Evolutionary conservation across 495 filamentous ascomycete species (phyloP).

Genomic region (Glonium stellatum): DNA sequence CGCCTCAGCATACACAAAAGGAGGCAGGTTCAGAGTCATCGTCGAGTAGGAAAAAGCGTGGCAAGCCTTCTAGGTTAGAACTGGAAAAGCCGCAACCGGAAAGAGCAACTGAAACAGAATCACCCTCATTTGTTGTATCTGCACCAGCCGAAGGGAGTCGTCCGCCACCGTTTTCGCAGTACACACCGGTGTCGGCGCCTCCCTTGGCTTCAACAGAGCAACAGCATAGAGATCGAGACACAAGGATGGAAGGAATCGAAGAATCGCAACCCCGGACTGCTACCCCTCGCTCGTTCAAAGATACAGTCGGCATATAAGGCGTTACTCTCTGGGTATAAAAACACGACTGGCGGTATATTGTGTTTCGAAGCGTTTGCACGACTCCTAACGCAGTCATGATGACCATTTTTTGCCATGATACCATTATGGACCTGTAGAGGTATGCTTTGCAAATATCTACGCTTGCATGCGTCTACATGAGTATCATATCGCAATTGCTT

Average conservation of each 20-base stretch:
- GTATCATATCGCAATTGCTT: constrained; percentile 4
- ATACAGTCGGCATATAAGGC: constrained; percentile 31
- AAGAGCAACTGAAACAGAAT: constrained; percentile 16
- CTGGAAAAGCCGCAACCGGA: constrained; percentile 13
- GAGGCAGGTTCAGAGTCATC: constrained; percentile 23
- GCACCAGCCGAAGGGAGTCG: constrained; percentile 10
- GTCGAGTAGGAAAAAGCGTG: constrained; percentile 24
- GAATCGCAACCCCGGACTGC: constrained; percentile 25
- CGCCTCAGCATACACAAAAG: constrained; percentile 8
- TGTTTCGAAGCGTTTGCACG: constrained; percentile 30
- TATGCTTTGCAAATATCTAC: constrained; percentile 5
- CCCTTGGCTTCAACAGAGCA: constrained; percentile 20
- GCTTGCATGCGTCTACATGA: constrained; percentile 5
- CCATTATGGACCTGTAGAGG: constrained; percentile 24
- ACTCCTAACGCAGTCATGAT: constrained; percentile 30
- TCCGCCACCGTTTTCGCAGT: constrained; percentile 20
- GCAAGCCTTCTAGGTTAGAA: constrained; percentile 24
- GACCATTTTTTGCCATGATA: constrained; percentile 30
- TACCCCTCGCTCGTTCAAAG: constrained; percentile 31
- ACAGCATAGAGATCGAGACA: constrained; percentile 19
- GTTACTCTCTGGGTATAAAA: constrained; percentile 27
- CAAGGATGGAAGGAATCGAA: constrained; percentile 30
- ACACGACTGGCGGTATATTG: constrained; percentile 26
- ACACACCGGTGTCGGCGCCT: constrained; percentile 25
- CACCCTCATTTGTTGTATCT: constrained; percentile 18